phyloP scores from a whole-genome alignment of 345 rosid genomes.

The Lenwebbia sp. region DNA sequence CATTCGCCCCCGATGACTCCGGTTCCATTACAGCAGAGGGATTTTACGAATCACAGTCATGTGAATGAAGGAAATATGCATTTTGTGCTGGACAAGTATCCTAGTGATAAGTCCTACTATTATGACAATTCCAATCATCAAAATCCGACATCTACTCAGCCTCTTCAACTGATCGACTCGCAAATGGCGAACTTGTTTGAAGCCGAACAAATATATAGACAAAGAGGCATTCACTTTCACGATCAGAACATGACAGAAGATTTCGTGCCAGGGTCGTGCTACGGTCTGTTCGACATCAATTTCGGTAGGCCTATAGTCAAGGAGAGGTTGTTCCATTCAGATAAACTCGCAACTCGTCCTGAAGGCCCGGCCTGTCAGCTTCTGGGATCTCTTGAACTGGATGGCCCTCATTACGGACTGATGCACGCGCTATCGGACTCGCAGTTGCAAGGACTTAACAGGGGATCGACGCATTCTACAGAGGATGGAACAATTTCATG shows the following conservation, averaged over 20 bases:
- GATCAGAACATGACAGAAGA: background rate
- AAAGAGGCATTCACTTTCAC: constrained; percentile 9
- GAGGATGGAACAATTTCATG: constrained; percentile 15
- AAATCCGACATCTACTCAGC: constrained; percentile 20
- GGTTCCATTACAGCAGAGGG: constrained; percentile 22
- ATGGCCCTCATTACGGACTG: background rate
- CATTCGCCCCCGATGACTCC: constrained; percentile 26
- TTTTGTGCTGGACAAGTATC: constrained; percentile 9
- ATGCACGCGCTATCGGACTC: constrained; percentile 37
- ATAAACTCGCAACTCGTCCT: background rate
- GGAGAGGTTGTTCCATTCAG: constrained; percentile 22
- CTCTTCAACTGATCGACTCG: constrained; percentile 13
- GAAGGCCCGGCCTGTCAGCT: background rate
- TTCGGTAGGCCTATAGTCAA: constrained; percentile 20
- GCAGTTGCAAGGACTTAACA: constrained; percentile 29
- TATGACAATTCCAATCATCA: constrained; percentile 14
- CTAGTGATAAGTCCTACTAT: constrained; percentile 15
- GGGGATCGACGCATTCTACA: constrained; percentile 1
- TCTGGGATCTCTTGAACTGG: background rate
- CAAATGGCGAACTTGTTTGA: constrained; percentile 15
- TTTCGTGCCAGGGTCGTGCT: background rate
- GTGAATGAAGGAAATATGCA: constrained; percentile 8
- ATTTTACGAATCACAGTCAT: background rate
- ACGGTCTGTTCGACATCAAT: background rate
- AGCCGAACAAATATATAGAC: constrained; percentile 18